Conservation (phyloP, 352 stramenopile species). For the Phytophthora cryptogea region DNA sequence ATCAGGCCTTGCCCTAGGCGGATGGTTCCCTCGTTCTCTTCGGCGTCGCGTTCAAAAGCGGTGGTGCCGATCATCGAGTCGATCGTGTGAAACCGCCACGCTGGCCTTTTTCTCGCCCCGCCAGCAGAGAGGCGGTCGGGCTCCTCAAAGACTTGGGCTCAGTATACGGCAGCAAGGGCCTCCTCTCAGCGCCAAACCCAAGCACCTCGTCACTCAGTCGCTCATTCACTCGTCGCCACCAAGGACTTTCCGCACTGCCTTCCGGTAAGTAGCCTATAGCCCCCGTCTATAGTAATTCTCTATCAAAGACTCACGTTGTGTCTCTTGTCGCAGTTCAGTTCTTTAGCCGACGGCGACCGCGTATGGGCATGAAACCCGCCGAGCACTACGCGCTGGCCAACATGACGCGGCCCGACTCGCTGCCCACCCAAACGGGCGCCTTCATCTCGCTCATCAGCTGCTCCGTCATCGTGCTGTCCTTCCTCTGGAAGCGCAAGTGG, state of each 20-base stretch:
- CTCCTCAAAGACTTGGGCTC: conserved; percentile 8
- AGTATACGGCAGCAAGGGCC: conserved; percentile 7
- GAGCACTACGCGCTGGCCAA: conserved; percentile 32
- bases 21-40: background rate
- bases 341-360: conserved; percentile 15
- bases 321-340: conserved; percentile 6
- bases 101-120: conserved; percentile 20
- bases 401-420: conserved; percentile 39
- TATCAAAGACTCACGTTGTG: background rate
- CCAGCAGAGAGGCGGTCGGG: conserved; percentile 15
- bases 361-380: conserved; percentile 20
- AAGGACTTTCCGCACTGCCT: background rate
- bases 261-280: background rate
- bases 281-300: background rate
- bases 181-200: background rate
- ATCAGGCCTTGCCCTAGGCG: background rate
- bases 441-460: conserved; percentile 80
- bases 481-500: conserved; percentile 68
- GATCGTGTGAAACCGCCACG: conserved; percentile 12
- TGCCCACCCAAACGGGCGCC: conserved; percentile 67
- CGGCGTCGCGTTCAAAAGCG: background rate
- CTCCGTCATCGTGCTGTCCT: conserved; percentile 72
- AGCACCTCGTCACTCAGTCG: conserved; percentile 15
- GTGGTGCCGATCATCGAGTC: background rate
- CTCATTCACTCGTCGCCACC: conserved; percentile 16